Base-by-base conservation (phyloP, 1,284 basidiomycete genomes). In the Pseudozyma pruni region DNA sequence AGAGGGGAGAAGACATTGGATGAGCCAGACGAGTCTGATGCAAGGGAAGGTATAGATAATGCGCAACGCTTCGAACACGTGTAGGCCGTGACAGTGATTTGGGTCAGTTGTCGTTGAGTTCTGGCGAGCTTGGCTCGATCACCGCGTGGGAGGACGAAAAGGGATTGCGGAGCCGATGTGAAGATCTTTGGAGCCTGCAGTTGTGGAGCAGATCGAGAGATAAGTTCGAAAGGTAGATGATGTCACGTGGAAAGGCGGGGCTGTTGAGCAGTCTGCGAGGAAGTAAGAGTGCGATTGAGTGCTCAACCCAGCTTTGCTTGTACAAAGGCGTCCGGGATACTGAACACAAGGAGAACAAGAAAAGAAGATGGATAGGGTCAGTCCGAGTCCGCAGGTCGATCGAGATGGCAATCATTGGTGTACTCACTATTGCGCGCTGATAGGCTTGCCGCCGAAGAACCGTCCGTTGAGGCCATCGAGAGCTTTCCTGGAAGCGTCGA, bases 401-500 rank as follows among this genome's bases (percentile, higher is more conserved):
- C n/a, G n/a, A n/a, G n/a, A 5, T 11, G 13, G 2, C 3, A 17
- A 23, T n/a, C 9, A n/a, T 2, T 34, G 23, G 9, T 0, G 8
- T 23, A 78, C 77, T 68, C 49, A 79, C 76, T 72, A 81, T 39
- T 61, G 67, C n/a, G 79, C 80, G 34, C 68, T 71, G 49, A 82
- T 75, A 1, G 63, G 68, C 45, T 74, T 76, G 22, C 80, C 80
- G 10, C 76, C 79, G 39, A 82, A 82, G 62, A 70, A 81, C 16
- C 95, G 91, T 42, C 93, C 93, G 76, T 96, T 92, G 51, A 99
- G 87, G 68, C 92, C 92, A 79, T 91, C 88, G 52, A 95, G 86
- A 42, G 94, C 93, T 52, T 89, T 88, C 79, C 90, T 90, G 17
- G 95, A 92, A 19, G 87, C 85, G 11, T 93, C 90, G 61, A 93